phyloP scores from a whole-genome alignment of 73 alveolate species.

The Halteria grandinella region DNA sequence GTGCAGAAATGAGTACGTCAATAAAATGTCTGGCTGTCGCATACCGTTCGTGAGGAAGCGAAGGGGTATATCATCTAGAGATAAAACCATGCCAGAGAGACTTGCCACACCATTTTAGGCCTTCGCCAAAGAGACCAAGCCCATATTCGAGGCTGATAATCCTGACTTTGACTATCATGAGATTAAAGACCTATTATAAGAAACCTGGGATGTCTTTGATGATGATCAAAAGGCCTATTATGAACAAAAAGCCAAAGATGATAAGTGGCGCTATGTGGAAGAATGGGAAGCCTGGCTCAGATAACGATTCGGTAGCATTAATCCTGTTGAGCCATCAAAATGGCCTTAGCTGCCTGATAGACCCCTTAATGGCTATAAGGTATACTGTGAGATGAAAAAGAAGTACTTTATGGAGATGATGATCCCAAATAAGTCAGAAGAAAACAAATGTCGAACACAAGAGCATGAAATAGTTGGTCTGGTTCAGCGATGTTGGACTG shows the following conservation, averaged over 20 bases:
- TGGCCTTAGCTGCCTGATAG: conserved; percentile 32
- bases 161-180: conserved; percentile 46
- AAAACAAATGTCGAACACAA: too few relatives aligned
- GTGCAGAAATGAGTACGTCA: conserved; percentile 19
- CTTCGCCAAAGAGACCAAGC: conserved; percentile 6
- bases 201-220: conserved; percentile 36
- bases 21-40: conserved; percentile 16
- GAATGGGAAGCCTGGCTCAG: conserved; percentile 56
- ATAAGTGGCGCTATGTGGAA: conserved; percentile 37
- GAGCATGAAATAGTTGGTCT: conserved; percentile 42
- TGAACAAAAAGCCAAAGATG: conserved; percentile 20
- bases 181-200: conserved; percentile 8
- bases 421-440: conserved; percentile 19
- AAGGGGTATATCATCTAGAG: conserved; percentile 43
- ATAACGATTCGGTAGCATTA: conserved; percentile 15
- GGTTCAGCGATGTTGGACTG: conserved; percentile 3
- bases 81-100: conserved; percentile 37
- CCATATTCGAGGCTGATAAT: conserved; percentile 28
- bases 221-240: conserved; percentile 16
- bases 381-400: conserved; percentile 23
- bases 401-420: neutral
- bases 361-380: conserved; percentile 21
- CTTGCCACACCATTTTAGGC: conserved; percentile 23
- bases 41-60: conserved; percentile 10
- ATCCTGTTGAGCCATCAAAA: conserved; percentile 17